phyloP scores from a whole-genome alignment of 306 rosid genomes.

The Bauhinia variegata region DNA sequence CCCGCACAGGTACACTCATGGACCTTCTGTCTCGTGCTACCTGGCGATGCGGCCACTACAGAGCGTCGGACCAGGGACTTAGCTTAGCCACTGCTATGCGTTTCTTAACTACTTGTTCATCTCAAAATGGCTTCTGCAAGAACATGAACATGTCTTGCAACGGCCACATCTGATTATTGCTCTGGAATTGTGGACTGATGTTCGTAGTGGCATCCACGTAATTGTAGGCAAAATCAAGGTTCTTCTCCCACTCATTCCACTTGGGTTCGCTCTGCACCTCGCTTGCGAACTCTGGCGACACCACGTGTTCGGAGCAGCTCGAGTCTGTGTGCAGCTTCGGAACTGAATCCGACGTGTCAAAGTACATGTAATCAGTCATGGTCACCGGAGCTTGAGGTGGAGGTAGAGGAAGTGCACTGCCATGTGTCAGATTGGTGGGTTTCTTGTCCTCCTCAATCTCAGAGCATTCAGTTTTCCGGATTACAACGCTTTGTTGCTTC shows the following conservation, averaged over 20 bases:
- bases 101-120: background rate
- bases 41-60: constrained; percentile 43
- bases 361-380: constrained; percentile 55
- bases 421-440: constrained; percentile 48
- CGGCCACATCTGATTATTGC: constrained; percentile 73
- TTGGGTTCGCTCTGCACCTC: constrained; percentile 97
- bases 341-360: constrained; percentile 73
- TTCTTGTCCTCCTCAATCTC: constrained; percentile 73
- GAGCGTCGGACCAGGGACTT: too few relatives aligned
- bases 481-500: constrained; percentile 39
- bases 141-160: constrained; percentile 86
- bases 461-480: constrained; percentile 25
- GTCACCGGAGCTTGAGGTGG: constrained; percentile 4
- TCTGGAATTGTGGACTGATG: constrained; percentile 55
- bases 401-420: constrained; percentile 29
- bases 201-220: constrained; percentile 61
- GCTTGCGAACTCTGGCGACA: constrained; percentile 81
- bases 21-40: constrained; percentile 81
- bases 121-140: constrained; percentile 57
- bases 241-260: constrained; percentile 78
- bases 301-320: constrained; percentile 95
- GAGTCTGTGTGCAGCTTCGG: constrained; percentile 91
- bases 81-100: too few relatives aligned
- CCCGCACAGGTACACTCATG: constrained; percentile 63
- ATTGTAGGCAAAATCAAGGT: constrained; percentile 56